Percentiles rank a stretch among this genome's conserved stretches.
These are phyloP conservation scores for Gaertneriomyces sp. DNA, from an alignment of 192 early-diverging fungal species.

Conservation along the genomic window DNA sequence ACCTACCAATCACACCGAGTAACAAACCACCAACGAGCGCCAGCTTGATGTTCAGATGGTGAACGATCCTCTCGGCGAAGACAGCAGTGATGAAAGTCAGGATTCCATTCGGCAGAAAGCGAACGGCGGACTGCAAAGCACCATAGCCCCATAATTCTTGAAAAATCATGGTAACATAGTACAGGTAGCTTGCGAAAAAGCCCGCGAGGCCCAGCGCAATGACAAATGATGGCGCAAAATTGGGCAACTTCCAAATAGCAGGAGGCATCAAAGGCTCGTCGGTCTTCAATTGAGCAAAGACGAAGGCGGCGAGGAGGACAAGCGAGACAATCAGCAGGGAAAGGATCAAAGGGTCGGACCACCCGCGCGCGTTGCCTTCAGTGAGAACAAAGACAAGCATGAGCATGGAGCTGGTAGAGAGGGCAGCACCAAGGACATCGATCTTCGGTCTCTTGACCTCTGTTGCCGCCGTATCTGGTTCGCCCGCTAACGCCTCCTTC, in stretches of 20 bases:
- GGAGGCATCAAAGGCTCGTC: constrained; percentile 34
- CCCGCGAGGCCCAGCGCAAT: constrained; percentile 23
- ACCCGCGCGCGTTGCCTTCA: constrained; percentile 21
- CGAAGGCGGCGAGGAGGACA: constrained; percentile 29
- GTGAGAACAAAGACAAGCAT: constrained; percentile 29
- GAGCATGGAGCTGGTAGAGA: constrained; percentile 32
- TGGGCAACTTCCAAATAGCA: constrained; percentile 35
- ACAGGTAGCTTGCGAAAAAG: constrained; percentile 43
- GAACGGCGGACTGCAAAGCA: constrained; percentile 38
- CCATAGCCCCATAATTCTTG: constrained; percentile 39
- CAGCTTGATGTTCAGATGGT: constrained; percentile 20
- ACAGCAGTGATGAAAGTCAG: constrained; percentile 27
- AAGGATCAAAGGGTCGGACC: constrained; percentile 16
- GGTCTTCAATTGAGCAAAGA: constrained; percentile 31
- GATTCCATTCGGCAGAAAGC: constrained; percentile 38
- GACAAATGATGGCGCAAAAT: constrained; percentile 39
- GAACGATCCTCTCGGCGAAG: constrained; percentile 30
- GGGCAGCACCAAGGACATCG: constrained; percentile 27
- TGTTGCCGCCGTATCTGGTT: neutral
- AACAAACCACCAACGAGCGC: constrained; percentile 12
- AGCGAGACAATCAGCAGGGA: constrained; percentile 28
- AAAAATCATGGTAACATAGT: constrained; percentile 41
- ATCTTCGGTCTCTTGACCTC: constrained; percentile 6
- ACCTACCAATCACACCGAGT: constrained; percentile 9
- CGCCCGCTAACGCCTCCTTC: neutral